These are phyloP conservation scores for Knufia fluminis DNA, from an alignment of 2,329 filamentous ascomycete genomes.

Conservation along the genomic window DNA sequence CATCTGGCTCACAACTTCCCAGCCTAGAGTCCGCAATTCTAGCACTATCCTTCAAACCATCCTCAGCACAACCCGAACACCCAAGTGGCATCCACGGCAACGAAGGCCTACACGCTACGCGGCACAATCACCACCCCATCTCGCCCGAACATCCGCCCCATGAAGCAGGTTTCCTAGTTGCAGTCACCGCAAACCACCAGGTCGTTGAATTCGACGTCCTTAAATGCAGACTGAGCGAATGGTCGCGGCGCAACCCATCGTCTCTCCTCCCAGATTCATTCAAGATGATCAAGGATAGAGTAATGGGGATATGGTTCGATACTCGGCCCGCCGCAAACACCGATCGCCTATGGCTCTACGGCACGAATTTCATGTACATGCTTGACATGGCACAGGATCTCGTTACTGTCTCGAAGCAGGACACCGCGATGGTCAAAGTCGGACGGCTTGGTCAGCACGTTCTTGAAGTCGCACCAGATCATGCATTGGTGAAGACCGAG, in stretches of 20 bases:
- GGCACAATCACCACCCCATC: conserved; percentile 44
- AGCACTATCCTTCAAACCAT: conserved; percentile 57
- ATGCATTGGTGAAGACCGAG: conserved; percentile 1
- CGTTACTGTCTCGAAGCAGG: background rate
- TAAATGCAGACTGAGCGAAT: conserved; percentile 68
- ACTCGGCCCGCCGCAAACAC: conserved; percentile 28
- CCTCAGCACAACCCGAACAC: conserved; percentile 24
- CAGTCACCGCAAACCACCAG: conserved; percentile 56
- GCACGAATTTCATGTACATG: conserved; percentile 82
- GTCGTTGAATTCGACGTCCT: conserved; percentile 71
- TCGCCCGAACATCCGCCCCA: conserved; percentile 47
- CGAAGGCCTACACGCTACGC: conserved; percentile 40
- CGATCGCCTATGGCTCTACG: conserved; percentile 79
- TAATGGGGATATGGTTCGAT: conserved; percentile 67
- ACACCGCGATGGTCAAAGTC: conserved; percentile 9
- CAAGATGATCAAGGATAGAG: conserved; percentile 63
- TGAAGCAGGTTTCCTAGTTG: conserved; percentile 45
- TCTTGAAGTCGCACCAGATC: conserved; percentile 19
- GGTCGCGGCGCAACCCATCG: conserved; percentile 77
- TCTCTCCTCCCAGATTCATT: conserved; percentile 65
- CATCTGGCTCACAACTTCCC: conserved; percentile 58
- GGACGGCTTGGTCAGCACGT: conserved; percentile 22
- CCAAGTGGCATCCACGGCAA: conserved; percentile 16
- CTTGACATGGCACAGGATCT: conserved; percentile 72
- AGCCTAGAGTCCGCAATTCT: conserved; percentile 57